Percentiles rank a stretch among this genome's conserved stretches.
phyloP scores from a whole-genome alignment of 805 yeast genomes.

The Pichia paraexigua region DNA sequence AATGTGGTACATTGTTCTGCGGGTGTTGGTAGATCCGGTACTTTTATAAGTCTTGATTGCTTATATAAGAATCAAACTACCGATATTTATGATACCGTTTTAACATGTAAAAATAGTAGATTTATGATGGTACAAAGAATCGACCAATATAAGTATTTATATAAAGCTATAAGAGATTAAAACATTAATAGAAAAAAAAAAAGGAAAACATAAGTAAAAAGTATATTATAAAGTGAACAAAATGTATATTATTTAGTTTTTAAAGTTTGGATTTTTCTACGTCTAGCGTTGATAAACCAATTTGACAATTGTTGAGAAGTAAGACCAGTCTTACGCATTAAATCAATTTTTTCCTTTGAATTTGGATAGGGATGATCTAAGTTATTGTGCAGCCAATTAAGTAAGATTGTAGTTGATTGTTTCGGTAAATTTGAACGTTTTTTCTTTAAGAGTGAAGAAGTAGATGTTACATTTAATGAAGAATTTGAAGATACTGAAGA shows the following conservation, averaged over 20 bases:
- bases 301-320: slow-evolving; percentile 51
- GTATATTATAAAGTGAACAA: no score
- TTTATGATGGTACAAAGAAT: slow-evolving; percentile 48
- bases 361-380: slow-evolving; percentile 55
- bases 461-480: neutral
- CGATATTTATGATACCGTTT: slow-evolving; percentile 34
- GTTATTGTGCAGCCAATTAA: slow-evolving; percentile 49
- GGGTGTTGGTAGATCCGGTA: slow-evolving; percentile 54
- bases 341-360: slow-evolving; percentile 46
- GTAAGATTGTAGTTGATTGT: slow-evolving; percentile 44
- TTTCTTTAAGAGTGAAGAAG: slow-evolving; percentile 17
- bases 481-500: neutral
- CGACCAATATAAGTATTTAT: slow-evolving; percentile 43
- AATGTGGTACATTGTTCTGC: slow-evolving; percentile 49
- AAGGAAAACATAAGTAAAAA: neutral
- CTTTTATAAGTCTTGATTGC: slow-evolving; percentile 40
- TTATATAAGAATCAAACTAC: slow-evolving; percentile 14
- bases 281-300: slow-evolving; percentile 57
- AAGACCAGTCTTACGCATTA: slow-evolving; percentile 47
- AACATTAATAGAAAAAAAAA: neutral
- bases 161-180: slow-evolving; percentile 27
- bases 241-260: slow-evolving; percentile 26
- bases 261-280: slow-evolving; percentile 46
- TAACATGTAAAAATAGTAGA: slow-evolving; percentile 39
- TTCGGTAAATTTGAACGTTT: slow-evolving; percentile 50